A percentile compares a stretch with the other conserved stretches of the same genome.
Conservation (phyloP, 2,329 filamentous ascomycete genomes). For the Aspergillus clavatus region DNA sequence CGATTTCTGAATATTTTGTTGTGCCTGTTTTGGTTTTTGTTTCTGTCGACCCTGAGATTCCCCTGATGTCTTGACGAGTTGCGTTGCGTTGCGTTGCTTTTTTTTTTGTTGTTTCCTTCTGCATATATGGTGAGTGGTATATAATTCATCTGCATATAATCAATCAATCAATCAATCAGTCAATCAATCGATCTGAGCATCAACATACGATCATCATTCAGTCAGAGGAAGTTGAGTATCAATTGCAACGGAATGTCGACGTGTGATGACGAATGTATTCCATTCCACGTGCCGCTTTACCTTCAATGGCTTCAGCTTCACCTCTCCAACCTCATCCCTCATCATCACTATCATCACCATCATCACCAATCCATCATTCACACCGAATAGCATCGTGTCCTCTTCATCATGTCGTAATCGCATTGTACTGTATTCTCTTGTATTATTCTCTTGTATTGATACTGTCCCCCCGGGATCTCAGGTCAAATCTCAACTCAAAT, state of each 20-base stretch:
- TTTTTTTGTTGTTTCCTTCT: not conserved
- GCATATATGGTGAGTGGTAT: not conserved
- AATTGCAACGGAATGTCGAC: too few relatives aligned
- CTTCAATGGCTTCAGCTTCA: not conserved
- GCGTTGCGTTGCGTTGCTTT: not conserved
- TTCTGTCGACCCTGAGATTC: slow-evolving; percentile 5
- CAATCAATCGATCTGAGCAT: too few relatives aligned
- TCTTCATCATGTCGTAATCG: not conserved
- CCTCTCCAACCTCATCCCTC: too few relatives aligned
- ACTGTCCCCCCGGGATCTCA: too few relatives aligned
- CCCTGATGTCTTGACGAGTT: slow-evolving; percentile 3
- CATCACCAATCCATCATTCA: not conserved
- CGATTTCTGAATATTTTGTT: too few relatives aligned
- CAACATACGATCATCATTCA: too few relatives aligned
- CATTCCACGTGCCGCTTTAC: not conserved
- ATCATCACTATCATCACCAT: not conserved
- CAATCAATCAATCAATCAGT: too few relatives aligned
- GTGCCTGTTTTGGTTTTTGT: too few relatives aligned
- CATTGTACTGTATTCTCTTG: not conserved
- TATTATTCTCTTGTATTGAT: too few relatives aligned
- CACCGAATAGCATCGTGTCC: not conserved
- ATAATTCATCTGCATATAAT: not conserved
- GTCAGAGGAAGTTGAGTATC: too few relatives aligned
- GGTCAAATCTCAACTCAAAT: too few relatives aligned
- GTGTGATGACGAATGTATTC: not conserved